phyloP scores from a whole-genome alignment of 345 rosid genomes.

The Gossypium anomalum region DNA sequence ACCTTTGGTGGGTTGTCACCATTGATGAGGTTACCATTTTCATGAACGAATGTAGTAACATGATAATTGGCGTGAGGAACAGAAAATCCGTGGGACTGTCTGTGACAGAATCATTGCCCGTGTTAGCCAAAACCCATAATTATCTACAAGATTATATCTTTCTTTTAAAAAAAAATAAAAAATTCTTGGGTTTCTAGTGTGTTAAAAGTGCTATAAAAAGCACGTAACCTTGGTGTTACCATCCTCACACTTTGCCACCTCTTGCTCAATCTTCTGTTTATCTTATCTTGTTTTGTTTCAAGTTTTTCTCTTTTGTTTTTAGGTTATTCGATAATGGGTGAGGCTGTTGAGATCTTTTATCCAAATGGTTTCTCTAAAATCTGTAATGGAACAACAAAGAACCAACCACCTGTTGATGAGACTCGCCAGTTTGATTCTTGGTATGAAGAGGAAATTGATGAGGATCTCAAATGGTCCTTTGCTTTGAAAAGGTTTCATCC shows the following conservation, averaged over 20 bases:
- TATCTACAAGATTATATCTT: neutral
- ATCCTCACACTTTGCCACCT: neutral
- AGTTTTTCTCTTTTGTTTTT: neutral
- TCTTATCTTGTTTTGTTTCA: neutral
- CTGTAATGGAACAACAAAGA: constrained; percentile 32
- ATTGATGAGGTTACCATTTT: constrained; percentile 11
- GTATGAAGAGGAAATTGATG: constrained; percentile 83
- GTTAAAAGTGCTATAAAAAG: constrained; percentile 3
- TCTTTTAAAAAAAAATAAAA: too few relatives aligned
- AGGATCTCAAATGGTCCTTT: constrained; percentile 92
- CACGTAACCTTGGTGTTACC: neutral
- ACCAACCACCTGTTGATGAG: neutral
- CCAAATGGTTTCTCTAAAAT: constrained; percentile 47
- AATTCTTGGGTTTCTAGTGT: too few relatives aligned
- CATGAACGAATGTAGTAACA: constrained; percentile 1
- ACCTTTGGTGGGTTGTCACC: neutral
- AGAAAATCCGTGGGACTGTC: constrained; percentile 14
- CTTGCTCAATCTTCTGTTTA: neutral
- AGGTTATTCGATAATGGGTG: constrained; percentile 45
- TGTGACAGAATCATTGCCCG: constrained; percentile 23
- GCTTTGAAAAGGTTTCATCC: constrained; percentile 68
- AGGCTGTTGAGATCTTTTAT: constrained; percentile 54
- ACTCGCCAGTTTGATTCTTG: constrained; percentile 38
- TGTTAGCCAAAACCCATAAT: neutral
- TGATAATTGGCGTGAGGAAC: neutral